Percentiles rank a stretch among this genome's conserved stretches.
These are phyloP conservation scores for Rubia balearica DNA, from an alignment of 305 asterid genomes.

Conservation along the genomic window DNA sequence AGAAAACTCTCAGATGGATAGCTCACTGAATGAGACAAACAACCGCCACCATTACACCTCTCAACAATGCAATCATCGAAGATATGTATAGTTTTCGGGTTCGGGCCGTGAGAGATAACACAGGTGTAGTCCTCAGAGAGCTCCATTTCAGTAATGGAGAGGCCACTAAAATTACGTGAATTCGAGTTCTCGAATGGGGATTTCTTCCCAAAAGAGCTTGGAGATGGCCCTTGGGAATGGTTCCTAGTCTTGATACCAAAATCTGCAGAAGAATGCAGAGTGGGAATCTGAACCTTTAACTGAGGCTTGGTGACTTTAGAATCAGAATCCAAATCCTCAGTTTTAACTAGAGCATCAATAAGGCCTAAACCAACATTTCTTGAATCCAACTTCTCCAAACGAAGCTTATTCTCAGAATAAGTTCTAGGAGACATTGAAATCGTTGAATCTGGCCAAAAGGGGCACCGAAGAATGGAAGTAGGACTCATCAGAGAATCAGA, in stretches of 20 bases:
- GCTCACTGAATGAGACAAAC: conserved; percentile 29
- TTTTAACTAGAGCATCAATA: conserved; percentile 41
- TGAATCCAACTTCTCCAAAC: conserved; percentile 41
- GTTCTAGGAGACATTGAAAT: conserved; percentile 31
- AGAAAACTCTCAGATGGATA: conserved; percentile 64
- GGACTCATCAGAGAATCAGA: conserved; percentile 50
- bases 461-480: conserved; percentile 59
- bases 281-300: conserved; percentile 66
- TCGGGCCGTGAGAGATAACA: conserved; percentile 71
- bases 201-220: conserved; percentile 42
- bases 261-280: conserved; percentile 39
- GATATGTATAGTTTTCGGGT: conserved; percentile 68
- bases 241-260: conserved; percentile 69
- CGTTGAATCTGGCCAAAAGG: conserved; percentile 41
- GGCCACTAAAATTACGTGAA: conserved; percentile 24
- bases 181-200: conserved; percentile 34
- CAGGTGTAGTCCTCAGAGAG: conserved; percentile 81
- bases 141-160: conserved; percentile 62
- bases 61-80: conserved; percentile 69
- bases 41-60: conserved; percentile 46
- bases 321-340: conserved; percentile 38
- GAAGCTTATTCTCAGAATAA: conserved; percentile 38
- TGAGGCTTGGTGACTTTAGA: conserved; percentile 34
- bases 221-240: conserved; percentile 28
- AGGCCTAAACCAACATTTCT: conserved; percentile 47